phyloP scores from a whole-genome alignment of 1,284 basidiomycete genomes.

The Singerocomus inundabilis region DNA sequence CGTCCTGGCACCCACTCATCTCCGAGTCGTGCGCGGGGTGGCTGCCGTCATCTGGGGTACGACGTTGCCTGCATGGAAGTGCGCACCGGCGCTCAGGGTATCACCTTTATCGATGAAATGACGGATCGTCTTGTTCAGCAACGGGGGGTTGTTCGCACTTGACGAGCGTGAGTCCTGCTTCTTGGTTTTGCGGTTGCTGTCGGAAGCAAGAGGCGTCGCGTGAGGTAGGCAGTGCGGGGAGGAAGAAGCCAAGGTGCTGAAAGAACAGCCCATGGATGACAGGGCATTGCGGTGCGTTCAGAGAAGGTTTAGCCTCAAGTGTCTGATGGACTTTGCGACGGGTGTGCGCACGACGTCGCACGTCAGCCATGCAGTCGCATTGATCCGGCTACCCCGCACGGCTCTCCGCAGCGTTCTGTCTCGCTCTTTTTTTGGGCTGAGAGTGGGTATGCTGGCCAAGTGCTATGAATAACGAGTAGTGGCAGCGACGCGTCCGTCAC shows the following conservation, averaged over 20 bases:
- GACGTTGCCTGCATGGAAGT: slow-evolving; percentile 37
- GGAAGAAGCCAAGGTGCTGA: slow-evolving; percentile 2
- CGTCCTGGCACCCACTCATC: neutral
- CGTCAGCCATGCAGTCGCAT: slow-evolving; percentile 15
- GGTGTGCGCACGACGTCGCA: no score
- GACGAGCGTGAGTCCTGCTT: slow-evolving; percentile 34
- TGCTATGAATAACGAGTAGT: slow-evolving; percentile 35
- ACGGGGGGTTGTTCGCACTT: slow-evolving; percentile 39
- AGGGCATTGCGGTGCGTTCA: slow-evolving; percentile 41
- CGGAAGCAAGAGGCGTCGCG: neutral
- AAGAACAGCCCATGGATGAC: slow-evolving; percentile 38
- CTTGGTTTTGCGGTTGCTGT: neutral
- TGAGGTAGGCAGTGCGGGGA: neutral
- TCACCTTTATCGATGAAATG: slow-evolving; percentile 27
- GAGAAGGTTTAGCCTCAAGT: neutral
- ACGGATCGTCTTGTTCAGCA: slow-evolving; percentile 41
- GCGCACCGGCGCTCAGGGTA: slow-evolving; percentile 29
- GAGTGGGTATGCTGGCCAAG: no score
- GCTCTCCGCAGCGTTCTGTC: neutral
- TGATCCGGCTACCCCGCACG: slow-evolving; percentile 31
- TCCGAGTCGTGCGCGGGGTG: slow-evolving; percentile 8
- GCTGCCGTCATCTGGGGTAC: slow-evolving; percentile 37
- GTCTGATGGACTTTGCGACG: no score
- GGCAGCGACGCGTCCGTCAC: slow-evolving; percentile 62
- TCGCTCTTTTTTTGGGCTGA: neutral